phyloP scores from a whole-genome alignment of 352 stramenopile species.

The Phytopythium mirpurense region DNA sequence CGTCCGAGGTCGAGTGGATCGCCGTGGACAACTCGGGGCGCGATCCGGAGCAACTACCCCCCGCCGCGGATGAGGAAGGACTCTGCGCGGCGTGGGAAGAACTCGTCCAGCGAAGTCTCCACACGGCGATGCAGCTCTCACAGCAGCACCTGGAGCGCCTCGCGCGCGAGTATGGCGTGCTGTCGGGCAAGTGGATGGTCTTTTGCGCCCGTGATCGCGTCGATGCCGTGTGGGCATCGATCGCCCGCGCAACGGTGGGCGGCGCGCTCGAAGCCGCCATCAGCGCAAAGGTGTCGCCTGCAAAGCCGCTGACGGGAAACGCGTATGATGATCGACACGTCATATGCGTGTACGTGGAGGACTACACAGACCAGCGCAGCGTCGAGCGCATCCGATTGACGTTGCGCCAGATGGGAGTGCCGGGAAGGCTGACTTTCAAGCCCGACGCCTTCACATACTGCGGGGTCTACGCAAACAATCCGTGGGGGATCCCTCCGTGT shows the following conservation, averaged over 20 bases:
- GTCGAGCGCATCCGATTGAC: conserved; percentile 3
- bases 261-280: not conserved
- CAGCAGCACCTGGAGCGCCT: not conserved
- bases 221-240: conserved; percentile 4
- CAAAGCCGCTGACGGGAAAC: not conserved
- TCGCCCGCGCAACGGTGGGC: not conserved
- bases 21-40: not conserved
- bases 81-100: conserved; percentile 3
- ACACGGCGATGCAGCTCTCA: not conserved
- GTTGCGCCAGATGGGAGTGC: conserved; percentile 6
- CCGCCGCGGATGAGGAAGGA: conserved; percentile 3
- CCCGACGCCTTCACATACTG: conserved; percentile 13
- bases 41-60: not conserved
- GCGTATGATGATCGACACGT: conserved; percentile 1
- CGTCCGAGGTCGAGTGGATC: conserved; percentile 7
- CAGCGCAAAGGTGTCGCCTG: conserved; percentile 9
- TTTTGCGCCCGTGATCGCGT: conserved; percentile 4
- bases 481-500: conserved; percentile 3
- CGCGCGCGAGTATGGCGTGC: conserved; percentile 1
- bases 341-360: conserved; percentile 11
- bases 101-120: not conserved
- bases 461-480: conserved; percentile 9
- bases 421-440: conserved; percentile 8
- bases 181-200: conserved; percentile 14
- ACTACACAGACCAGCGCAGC: conserved; percentile 7